Evolutionary conservation across 805 yeast species (phyloP).

Genomic region (Teunomyces cretensis): DNA sequence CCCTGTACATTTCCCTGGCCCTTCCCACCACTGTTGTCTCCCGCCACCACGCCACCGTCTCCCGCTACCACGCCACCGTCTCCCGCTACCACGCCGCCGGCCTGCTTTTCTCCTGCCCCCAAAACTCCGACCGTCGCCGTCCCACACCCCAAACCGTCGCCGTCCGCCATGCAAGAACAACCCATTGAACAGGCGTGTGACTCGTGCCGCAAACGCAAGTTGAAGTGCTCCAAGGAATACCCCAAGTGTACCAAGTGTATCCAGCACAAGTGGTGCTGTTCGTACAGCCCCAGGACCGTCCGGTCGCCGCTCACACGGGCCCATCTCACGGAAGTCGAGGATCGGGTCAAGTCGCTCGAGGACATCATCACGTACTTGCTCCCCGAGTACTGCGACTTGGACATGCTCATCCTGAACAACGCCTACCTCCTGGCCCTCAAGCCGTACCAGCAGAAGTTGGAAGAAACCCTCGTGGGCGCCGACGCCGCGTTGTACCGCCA

Average conservation of each 20-base stretch:
- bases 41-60: background rate
- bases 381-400: constrained; percentile 23
- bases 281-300: constrained; percentile 74
- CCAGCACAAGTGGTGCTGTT: constrained; percentile 70
- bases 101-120: background rate
- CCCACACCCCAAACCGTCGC: background rate
- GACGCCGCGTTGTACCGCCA: background rate
- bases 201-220: constrained; percentile 76
- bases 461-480: background rate
- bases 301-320: constrained; percentile 82
- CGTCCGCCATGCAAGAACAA: constrained; percentile 1
- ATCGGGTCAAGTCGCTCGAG: constrained; percentile 31
- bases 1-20: too few relatives aligned
- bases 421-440: constrained; percentile 12
- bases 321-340: constrained; percentile 75
- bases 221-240: constrained; percentile 74
- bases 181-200: constrained; percentile 69
- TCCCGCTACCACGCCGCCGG: background rate
- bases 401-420: constrained; percentile 16
- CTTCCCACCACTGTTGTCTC: too few relatives aligned
- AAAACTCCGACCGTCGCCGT: background rate
- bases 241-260: constrained; percentile 78
- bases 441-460: constrained; percentile 1
- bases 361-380: constrained; percentile 32
- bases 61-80: background rate